Base-by-base conservation (phyloP, 305 asterid species). In the Solanum hybrid region DNA sequence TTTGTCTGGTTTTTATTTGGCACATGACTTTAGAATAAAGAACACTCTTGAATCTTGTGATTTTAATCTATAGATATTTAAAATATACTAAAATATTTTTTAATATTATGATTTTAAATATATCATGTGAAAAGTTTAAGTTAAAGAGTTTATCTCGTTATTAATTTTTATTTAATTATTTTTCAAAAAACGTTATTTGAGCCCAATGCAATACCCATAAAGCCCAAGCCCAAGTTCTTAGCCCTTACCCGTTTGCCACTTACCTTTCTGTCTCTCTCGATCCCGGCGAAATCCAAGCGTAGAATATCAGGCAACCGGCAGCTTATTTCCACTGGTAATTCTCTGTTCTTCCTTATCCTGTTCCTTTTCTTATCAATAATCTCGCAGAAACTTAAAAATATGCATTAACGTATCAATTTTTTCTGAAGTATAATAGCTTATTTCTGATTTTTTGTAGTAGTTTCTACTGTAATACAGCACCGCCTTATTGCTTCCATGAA, bases 231-330 rank as follows among this genome's bases (percentile, higher is more conserved):
- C 85, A 79, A 36, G 20, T n/a, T 78, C 56, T 7, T 22, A 10
- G 10, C 22, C 85, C 8, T 75, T 75, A 76, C 81, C 81, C 26
- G 42, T 10, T 31, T 29, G 36, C 38, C 38, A 75, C 38, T 75
- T 7, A 16, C 13, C 14, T 69, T 80, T 77, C 89, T 66, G 87
- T 86, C 66, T 51, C 86, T 84, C 89, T 10, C 37, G 80, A 71
- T 71, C 71, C 78, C 88, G 90, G 91, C 90, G 69, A 40, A 40
- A 81, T 14, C 69, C 72, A 82, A 82, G 38, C 89, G 51, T 88
- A 90, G 92, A 93, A 92, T 93, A 91, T 87, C 92, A 87, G 90
- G 93, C 86, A 88, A 89, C 29, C 14, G 82, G 42, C 92, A 93
- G 93, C 86, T 79, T 51, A 85, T 91, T 77, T 86, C 86, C 89